Conservation (phyloP, 768 basidiomycete species). For the Amanita molliuscula region DNA sequence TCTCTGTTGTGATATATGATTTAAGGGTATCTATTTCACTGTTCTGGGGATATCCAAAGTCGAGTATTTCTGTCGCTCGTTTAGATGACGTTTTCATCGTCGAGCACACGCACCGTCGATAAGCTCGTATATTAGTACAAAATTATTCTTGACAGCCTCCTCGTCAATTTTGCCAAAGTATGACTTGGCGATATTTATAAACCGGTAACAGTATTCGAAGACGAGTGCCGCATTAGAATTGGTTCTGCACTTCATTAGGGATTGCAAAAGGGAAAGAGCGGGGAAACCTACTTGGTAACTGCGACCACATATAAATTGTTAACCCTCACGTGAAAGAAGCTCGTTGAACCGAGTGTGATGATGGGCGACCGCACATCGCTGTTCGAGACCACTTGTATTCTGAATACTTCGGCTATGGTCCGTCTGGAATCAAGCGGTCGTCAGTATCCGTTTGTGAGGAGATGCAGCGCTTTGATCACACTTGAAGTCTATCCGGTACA, state of each 20-base stretch:
- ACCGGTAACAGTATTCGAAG: conserved; percentile 96
- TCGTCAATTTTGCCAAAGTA: conserved; percentile 99
- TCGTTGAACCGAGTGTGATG: conserved; percentile 94
- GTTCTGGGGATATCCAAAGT: conserved; percentile 99
- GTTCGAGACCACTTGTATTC: conserved; percentile 98
- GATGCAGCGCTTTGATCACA: conserved; percentile 25
- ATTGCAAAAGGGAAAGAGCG: not conserved
- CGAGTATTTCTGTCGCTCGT: conserved; percentile 66
- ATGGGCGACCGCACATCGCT: conserved; percentile 96
- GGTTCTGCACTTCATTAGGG: conserved; percentile 38
- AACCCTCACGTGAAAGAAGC: conserved; percentile 95
- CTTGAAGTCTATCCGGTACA: conserved; percentile 98
- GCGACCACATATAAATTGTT: conserved; percentile 95
- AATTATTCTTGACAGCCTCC: conserved; percentile 98
- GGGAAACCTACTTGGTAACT: conserved; percentile 73
- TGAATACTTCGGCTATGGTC: conserved; percentile 94
- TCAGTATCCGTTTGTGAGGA: conserved; percentile 6
- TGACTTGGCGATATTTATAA: conserved; percentile 87
- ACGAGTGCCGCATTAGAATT: conserved; percentile 97
- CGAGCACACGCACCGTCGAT: conserved; percentile 72
- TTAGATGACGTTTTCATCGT: not conserved
- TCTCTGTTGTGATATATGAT: conserved; percentile 96
- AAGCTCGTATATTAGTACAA: conserved; percentile 95
- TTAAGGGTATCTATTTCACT: conserved; percentile 97
- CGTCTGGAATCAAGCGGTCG: conserved; percentile 41